Conservation (phyloP, 495 filamentous ascomycete genomes). For the Astrocystis sublimbata region DNA sequence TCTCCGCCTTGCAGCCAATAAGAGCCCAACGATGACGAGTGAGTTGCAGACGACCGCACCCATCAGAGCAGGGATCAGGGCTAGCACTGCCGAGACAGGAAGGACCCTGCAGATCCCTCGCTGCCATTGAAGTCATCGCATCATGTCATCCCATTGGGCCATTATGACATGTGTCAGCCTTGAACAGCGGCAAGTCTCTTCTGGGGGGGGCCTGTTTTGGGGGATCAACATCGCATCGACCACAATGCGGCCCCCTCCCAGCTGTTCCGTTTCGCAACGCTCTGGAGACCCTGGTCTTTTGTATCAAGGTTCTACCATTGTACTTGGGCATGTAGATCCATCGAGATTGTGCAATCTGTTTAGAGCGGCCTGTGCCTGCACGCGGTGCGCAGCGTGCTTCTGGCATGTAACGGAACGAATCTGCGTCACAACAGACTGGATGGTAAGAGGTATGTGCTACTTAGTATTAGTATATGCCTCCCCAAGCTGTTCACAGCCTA, state of each 20-base stretch:
- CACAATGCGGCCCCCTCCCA: constrained; percentile 2
- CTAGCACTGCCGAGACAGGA: not conserved
- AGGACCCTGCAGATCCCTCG: constrained; percentile 20
- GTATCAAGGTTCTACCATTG: too few relatives aligned
- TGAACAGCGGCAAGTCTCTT: constrained; percentile 1
- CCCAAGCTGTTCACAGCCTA: not conserved
- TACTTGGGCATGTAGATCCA: too few relatives aligned
- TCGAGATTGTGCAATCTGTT: not conserved
- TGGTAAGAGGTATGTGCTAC: too few relatives aligned
- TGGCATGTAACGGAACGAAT: not conserved
- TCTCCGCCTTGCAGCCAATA: constrained; percentile 1
- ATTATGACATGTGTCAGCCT: constrained; percentile 3
- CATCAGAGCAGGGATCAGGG: not conserved
- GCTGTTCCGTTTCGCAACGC: not conserved
- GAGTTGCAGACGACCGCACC: not conserved
- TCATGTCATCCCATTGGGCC: constrained; percentile 18
- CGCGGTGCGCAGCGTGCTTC: too few relatives aligned
- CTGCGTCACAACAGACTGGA: not conserved
- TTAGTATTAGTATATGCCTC: too few relatives aligned
- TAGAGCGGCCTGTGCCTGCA: too few relatives aligned
- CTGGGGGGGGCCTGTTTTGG: too few relatives aligned
- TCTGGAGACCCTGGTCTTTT: not conserved
- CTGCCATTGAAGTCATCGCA: constrained; percentile 16
- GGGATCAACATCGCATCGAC: not conserved
- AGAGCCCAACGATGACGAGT: constrained; percentile 10